phyloP scores from a whole-genome alignment of 805 yeast species.

The Sugiyamaella marilandica region DNA sequence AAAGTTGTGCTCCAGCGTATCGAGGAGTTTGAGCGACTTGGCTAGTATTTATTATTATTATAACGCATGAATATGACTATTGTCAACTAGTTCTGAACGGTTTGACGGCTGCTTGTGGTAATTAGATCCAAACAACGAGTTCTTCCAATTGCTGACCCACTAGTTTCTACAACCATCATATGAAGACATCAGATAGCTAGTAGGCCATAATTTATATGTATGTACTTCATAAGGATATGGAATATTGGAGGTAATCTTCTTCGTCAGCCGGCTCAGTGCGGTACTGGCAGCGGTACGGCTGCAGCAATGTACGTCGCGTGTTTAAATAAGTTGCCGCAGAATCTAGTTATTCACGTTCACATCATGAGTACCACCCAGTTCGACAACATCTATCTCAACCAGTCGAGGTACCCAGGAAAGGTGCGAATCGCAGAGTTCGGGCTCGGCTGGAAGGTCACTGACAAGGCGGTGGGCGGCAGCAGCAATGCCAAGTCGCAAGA shows the following conservation, averaged over 20 bases:
- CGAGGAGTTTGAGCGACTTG: slow-evolving; percentile 57
- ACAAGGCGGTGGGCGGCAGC: slow-evolving; percentile 42
- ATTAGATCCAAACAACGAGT: no score
- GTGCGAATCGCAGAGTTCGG: slow-evolving; percentile 97
- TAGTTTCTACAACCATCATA: no score
- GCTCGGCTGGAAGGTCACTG: slow-evolving; percentile 85
- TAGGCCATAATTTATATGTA: no score
- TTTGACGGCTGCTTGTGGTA: no score
- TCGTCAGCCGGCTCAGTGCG: no score
- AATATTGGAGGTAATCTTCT: no score
- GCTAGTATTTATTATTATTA: slow-evolving; percentile 1
- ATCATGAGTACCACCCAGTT: slow-evolving; percentile 48
- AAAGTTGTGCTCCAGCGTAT: slow-evolving; percentile 60
- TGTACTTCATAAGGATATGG: no score
- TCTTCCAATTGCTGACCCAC: no score
- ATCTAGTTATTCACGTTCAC: background rate
- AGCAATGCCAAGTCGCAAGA: slow-evolving; percentile 41
- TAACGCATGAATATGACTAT: background rate
- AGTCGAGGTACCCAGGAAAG: slow-evolving; percentile 76
- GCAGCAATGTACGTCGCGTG: background rate
- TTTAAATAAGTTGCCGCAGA: background rate
- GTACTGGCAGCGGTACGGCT: no score
- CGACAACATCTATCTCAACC: slow-evolving; percentile 86
- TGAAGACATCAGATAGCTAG: no score
- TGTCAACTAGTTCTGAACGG: no score